phyloP scores from a whole-genome alignment of 2,329 filamentous ascomycete genomes.

The Spiromastix sp. region DNA sequence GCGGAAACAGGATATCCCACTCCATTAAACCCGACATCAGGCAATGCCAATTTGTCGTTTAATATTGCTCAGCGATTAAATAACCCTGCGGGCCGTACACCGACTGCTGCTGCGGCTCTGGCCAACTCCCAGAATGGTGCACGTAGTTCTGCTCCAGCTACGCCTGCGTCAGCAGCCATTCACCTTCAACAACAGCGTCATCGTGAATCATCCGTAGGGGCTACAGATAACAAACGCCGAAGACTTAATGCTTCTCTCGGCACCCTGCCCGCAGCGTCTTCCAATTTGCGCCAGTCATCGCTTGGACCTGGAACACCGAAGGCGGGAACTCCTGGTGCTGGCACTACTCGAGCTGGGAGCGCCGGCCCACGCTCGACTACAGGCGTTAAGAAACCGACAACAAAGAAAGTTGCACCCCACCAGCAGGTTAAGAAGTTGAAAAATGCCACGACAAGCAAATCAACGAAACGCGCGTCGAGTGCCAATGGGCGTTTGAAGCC shows the following conservation, averaged over 20 bases:
- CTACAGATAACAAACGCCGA: constrained; percentile 48
- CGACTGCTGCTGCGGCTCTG: constrained; percentile 28
- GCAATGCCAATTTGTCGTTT: constrained; percentile 44
- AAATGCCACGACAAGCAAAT: constrained; percentile 23
- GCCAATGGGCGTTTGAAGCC: constrained; percentile 26
- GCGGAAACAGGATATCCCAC: constrained; percentile 32
- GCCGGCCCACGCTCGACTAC: constrained; percentile 40
- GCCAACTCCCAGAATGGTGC: constrained; percentile 25
- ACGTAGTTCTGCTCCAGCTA: constrained; percentile 36
- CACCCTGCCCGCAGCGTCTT: constrained; percentile 43
- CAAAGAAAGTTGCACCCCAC: constrained; percentile 47
- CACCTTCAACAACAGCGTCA: constrained; percentile 37
- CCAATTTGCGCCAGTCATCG: constrained; percentile 49
- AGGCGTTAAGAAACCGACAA: constrained; percentile 34
- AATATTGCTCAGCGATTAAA: constrained; percentile 41
- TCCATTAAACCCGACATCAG: constrained; percentile 45
- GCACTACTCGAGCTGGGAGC: constrained; percentile 46
- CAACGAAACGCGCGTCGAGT: constrained; percentile 34
- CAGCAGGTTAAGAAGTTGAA: constrained; percentile 37
- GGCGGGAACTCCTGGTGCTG: constrained; percentile 41
- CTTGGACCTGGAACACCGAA: constrained; percentile 56
- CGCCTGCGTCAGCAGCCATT: constrained; percentile 27
- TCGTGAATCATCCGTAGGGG: constrained; percentile 45
- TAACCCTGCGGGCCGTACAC: constrained; percentile 22
- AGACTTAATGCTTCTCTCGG: constrained; percentile 44